phyloP scores from a whole-genome alignment of 2,329 filamentous ascomycete species.

The Penicillium sp. region DNA sequence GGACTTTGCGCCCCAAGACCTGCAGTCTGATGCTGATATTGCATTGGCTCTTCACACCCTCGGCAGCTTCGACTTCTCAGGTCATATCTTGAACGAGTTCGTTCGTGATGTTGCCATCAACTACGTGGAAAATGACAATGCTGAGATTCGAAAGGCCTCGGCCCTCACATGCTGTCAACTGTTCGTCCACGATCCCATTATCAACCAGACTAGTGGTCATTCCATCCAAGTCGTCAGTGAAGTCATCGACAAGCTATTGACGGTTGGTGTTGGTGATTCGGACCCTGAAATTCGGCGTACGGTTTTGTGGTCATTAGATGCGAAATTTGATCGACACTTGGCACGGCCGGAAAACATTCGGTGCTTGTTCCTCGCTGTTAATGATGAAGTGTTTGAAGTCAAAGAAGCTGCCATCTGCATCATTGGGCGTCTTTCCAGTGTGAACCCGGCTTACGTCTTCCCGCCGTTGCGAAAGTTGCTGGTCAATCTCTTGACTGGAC shows the following conservation, averaged over 20 bases:
- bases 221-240: slow-evolving; percentile 96
- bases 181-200: slow-evolving; percentile 93
- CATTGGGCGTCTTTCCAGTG: slow-evolving; percentile 84
- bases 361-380: slow-evolving; percentile 89
- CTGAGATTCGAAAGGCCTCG: slow-evolving; percentile 89
- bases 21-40: slow-evolving; percentile 81
- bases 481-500: slow-evolving; percentile 92
- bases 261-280: slow-evolving; percentile 88
- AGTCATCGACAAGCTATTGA: slow-evolving; percentile 94
- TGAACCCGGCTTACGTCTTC: slow-evolving; percentile 97
- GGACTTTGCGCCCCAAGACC: slow-evolving; percentile 80
- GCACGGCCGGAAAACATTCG: slow-evolving; percentile 97
- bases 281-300: slow-evolving; percentile 86
- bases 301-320: slow-evolving; percentile 84
- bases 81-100: slow-evolving; percentile 94
- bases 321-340: slow-evolving; percentile 93
- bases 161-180: slow-evolving; percentile 97
- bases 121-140: slow-evolving; percentile 94
- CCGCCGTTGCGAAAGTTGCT: slow-evolving; percentile 91
- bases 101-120: slow-evolving; percentile 97
- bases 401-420: slow-evolving; percentile 94
- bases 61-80: slow-evolving; percentile 94
- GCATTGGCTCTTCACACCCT: slow-evolving; percentile 91
- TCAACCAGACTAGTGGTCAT: slow-evolving; percentile 96
- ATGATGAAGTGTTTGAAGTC: slow-evolving; percentile 90